A percentile compares a stretch with the other conserved stretches of the same genome.
Conservation (phyloP, 2,329 filamentous ascomycete species). For the Didymosphaeria variabile region DNA sequence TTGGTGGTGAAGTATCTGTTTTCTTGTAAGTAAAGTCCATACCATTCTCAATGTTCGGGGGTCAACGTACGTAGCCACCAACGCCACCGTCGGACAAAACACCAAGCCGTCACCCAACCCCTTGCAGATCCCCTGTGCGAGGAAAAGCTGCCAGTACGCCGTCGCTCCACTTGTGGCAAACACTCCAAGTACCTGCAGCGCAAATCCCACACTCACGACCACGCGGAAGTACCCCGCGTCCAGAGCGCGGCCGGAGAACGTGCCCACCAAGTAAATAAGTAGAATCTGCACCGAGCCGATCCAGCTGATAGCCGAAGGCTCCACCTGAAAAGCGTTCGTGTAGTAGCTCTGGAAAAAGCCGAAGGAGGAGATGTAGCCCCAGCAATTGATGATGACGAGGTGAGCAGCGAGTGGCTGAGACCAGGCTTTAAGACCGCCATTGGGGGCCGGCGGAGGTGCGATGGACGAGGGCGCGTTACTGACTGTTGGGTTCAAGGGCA, state of each 20-base stretch:
- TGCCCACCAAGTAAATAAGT: slow-evolving; percentile 22
- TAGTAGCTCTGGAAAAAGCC: slow-evolving; percentile 43
- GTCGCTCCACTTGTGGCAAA: slow-evolving; percentile 4
- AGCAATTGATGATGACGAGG: slow-evolving; percentile 36
- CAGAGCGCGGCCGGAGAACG: slow-evolving; percentile 17
- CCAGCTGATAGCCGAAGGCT: slow-evolving; percentile 24
- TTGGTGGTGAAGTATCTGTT: slow-evolving; percentile 62
- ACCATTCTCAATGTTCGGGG: too few relatives aligned
- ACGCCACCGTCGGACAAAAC: slow-evolving; percentile 30
- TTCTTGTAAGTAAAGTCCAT: background rate
- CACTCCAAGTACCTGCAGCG: slow-evolving; percentile 33
- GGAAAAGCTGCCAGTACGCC: slow-evolving; percentile 53
- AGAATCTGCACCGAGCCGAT: slow-evolving; percentile 25
- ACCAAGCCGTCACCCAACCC: slow-evolving; percentile 30
- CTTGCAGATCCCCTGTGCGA: slow-evolving; percentile 31
- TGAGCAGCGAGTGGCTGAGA: slow-evolving; percentile 35
- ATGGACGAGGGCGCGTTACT: slow-evolving; percentile 37
- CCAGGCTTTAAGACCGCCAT: slow-evolving; percentile 39
- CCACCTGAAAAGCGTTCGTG: slow-evolving; percentile 17
- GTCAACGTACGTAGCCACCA: slow-evolving; percentile 44
- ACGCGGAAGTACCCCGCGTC: slow-evolving; percentile 20
- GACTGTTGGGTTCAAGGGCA: slow-evolving; percentile 30
- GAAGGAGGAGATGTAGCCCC: slow-evolving; percentile 40
- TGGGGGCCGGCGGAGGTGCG: slow-evolving; percentile 48
- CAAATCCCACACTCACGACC: slow-evolving; percentile 10